Base-by-base conservation (phyloP, 495 filamentous ascomycete genomes). In the Aspergillus heteromorphus region DNA sequence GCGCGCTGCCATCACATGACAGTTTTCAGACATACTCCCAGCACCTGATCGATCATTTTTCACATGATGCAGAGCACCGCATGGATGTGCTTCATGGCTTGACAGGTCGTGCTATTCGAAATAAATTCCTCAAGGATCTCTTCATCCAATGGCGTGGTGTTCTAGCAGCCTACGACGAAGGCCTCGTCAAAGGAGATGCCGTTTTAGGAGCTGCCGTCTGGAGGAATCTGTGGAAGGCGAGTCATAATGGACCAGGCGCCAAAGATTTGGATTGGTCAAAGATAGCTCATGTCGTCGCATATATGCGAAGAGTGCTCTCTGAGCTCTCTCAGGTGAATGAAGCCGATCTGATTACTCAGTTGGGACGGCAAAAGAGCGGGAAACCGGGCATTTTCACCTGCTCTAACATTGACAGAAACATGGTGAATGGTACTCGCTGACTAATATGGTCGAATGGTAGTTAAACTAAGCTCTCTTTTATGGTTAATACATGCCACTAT, bases 131-230 rank as follows among this genome's bases (percentile, higher is more conserved):
- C 21, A 93, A 95, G 66, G 93, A 97, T 65, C 73, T 96, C 23
- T 97, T 89, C 62, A 75, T 88, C 31, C 91, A 96, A 72, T 98
- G 92, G 87, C 83, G 93, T 14, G 93, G 92, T 13, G 65, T 89
- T 38, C 70, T 92, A 18, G 81, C 88, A 1, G 86, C 87, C 2
- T 96, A 95, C 70, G 92, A 97, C 65, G 91, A 97, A 63, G 92
- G 89, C 0, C 58, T 97, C 20, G 75, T 85, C 11, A 88, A 85
- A 65, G 88, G 88, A 1, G 92, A 97, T 66, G 86, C 91, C 38
- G 86, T 92, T 52, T 76, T 96, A 13, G 92, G 90, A 5, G 78
- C 87, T 25, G 93, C 95, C 11, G 77, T 97, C 27, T 98, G 93
- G 93, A 81, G 92, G 59, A 98, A 98, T 68, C 59, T 97, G 38